Evolutionary conservation across 345 rosid species (phyloP), one percentile per base, ranked within the genome.

Genomic region (Pelargonium nanum): DNA sequence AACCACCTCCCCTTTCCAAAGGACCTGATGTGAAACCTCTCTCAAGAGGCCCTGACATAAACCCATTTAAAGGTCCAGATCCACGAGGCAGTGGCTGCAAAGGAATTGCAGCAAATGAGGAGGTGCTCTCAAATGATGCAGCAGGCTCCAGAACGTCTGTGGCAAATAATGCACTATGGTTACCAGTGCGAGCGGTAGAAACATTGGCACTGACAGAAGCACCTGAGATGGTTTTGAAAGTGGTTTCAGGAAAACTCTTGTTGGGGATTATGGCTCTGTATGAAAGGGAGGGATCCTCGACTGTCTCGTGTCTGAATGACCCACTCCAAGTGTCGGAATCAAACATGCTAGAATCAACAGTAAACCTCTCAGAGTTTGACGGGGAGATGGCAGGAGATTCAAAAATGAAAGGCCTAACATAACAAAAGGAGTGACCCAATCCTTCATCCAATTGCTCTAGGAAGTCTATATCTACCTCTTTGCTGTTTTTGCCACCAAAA

Each of bases 141-240:
- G 96, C 95, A 61, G 90, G 98, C 80, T 86, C 98, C 72, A 74
- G 84, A 62, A 71, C 80, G 6, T 91, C 98, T 65, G 75, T 81
- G 20, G 86, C 70, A 60, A 75, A 74, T 70, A 83, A 73, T 63
- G 89, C 86, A 83, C 71, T 86, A 69, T 80, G 91, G 71, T 85
- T 84, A 54, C 89, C 85, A 24, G 95, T 88, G 80, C 98, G 78
- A 73, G 96, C 96, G 0, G 98, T 91, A 55, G 94, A 88, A 50
- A 91, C 96, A 78, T 91, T 91, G 32, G 98, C 98, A 69, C 98
- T 91, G 60, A 91, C 98, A 0, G 98, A 91, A 21, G 98, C 98
- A 68, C 98, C 98, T 0, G 98, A 91, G 68, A 91, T 91, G n/a
- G 88, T 81, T 72, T 77, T 91, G 74, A 91, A 91, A 34, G 96